phyloP scores from a whole-genome alignment of 2,329 filamentous ascomycete species.

The Hypoxylon sp. region DNA sequence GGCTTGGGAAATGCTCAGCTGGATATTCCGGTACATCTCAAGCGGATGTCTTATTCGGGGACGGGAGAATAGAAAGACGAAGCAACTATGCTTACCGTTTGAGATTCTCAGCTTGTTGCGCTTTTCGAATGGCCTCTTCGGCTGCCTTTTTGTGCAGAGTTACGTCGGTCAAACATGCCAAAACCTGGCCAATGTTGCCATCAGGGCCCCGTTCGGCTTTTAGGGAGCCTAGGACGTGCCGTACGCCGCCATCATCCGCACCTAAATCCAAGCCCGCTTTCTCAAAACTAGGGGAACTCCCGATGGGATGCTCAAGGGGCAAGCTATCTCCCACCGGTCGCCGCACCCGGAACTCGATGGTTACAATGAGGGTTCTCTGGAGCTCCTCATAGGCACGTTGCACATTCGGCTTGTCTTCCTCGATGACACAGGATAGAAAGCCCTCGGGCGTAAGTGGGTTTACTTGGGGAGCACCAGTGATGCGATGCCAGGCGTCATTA shows the following conservation, averaged over 20 bases:
- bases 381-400: slow-evolving; percentile 54
- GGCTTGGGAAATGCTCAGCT: no score
- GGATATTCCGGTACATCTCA: no score
- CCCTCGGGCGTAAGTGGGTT: slow-evolving; percentile 47
- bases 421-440: slow-evolving; percentile 55
- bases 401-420: slow-evolving; percentile 56
- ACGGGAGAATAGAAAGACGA: no score
- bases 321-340: slow-evolving; percentile 37
- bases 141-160: slow-evolving; percentile 59
- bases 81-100: slow-evolving; percentile 44
- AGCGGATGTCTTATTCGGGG: background rate
- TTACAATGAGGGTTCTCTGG: slow-evolving; percentile 49
- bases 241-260: slow-evolving; percentile 45
- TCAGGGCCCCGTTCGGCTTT: slow-evolving; percentile 56
- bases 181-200: slow-evolving; percentile 54
- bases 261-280: slow-evolving; percentile 48
- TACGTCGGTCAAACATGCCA: slow-evolving; percentile 62
- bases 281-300: slow-evolving; percentile 50
- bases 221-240: slow-evolving; percentile 57
- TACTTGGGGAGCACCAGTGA: slow-evolving; percentile 55
- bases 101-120: slow-evolving; percentile 61
- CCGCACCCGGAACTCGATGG: slow-evolving; percentile 58
- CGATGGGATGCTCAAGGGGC: slow-evolving; percentile 42
- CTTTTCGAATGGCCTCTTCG: slow-evolving; percentile 58
- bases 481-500: slow-evolving; percentile 71